Conservation (phyloP, 306 rosid genomes). For the Dalbergia oliveri region DNA sequence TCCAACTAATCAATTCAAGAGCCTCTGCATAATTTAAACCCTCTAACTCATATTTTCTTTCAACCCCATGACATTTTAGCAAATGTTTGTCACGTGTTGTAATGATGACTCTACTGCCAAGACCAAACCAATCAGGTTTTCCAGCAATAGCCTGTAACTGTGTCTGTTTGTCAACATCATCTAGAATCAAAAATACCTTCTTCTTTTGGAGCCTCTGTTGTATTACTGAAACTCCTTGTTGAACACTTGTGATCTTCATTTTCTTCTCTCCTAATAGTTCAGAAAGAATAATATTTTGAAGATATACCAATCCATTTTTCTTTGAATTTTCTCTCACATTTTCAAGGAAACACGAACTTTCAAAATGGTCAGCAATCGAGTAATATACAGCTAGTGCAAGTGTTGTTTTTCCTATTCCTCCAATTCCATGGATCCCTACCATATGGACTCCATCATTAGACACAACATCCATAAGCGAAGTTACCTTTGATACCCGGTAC, state of each 20-base stretch:
- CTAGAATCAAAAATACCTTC: not conserved
- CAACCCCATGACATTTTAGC: not conserved
- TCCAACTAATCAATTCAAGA: not conserved
- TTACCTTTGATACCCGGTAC: not conserved
- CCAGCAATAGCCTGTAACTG: not conserved
- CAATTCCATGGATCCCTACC: slow-evolving; percentile 22
- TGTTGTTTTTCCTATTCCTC: slow-evolving; percentile 37
- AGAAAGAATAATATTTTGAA: not conserved
- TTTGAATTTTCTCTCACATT: not conserved
- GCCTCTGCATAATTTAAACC: not conserved
- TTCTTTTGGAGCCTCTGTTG: not conserved
- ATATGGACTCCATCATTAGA: not conserved
- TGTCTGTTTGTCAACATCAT: not conserved
- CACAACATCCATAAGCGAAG: not conserved
- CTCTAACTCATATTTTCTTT: not conserved
- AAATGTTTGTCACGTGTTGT: not conserved
- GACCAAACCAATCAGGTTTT: not conserved
- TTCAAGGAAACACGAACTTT: not conserved
- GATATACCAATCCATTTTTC: not conserved
- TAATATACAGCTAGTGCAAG: not conserved
- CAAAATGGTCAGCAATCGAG: not conserved
- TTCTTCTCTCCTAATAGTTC: not conserved
- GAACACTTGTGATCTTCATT: not conserved
- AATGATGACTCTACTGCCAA: not conserved
- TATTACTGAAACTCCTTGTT: not conserved